These are phyloP conservation scores for Colletotrichum sp. DNA, from an alignment of 2,329 filamentous ascomycete species.

Conservation along the genomic window DNA sequence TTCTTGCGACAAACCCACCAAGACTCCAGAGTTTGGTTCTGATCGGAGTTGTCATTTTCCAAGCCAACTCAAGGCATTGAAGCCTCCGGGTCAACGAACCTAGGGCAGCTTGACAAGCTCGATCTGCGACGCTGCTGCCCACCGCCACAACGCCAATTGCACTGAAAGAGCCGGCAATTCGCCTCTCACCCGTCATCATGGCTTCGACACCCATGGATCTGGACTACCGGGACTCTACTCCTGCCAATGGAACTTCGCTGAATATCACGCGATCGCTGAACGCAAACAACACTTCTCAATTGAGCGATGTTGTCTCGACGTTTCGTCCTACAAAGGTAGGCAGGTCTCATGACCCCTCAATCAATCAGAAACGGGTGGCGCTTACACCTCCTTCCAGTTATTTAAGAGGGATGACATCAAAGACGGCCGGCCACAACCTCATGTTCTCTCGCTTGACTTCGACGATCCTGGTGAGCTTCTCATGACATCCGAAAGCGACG, in stretches of 20 bases:
- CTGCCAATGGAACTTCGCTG: constrained; percentile 48
- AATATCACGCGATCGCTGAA: constrained; percentile 56
- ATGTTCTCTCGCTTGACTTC: constrained; percentile 91
- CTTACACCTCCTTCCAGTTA: constrained; percentile 43
- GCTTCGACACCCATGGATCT: constrained; percentile 63
- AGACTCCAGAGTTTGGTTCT: neutral
- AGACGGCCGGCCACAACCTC: constrained; percentile 57
- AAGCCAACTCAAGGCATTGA: neutral
- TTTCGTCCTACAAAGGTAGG: constrained; percentile 82
- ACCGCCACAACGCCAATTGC: neutral
- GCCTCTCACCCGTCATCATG: constrained; percentile 38
- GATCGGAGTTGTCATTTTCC: neutral
- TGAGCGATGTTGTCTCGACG: constrained; percentile 77
- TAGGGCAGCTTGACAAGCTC: neutral
- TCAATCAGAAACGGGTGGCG: constrained; percentile 14
- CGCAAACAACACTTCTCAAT: constrained; percentile 62
- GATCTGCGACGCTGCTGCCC: neutral
- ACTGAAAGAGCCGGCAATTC: neutral
- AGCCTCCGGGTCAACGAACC: neutral
- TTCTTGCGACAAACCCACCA: neutral
- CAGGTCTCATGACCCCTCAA: neutral
- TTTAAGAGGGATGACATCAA: constrained; percentile 65
- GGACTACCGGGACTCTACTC: constrained; percentile 48
- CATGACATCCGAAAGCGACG: constrained; percentile 90
- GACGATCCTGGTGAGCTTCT: constrained; percentile 93